Conservation (phyloP, 2,329 filamentous ascomycete species). For the Nemania abortiva region DNA sequence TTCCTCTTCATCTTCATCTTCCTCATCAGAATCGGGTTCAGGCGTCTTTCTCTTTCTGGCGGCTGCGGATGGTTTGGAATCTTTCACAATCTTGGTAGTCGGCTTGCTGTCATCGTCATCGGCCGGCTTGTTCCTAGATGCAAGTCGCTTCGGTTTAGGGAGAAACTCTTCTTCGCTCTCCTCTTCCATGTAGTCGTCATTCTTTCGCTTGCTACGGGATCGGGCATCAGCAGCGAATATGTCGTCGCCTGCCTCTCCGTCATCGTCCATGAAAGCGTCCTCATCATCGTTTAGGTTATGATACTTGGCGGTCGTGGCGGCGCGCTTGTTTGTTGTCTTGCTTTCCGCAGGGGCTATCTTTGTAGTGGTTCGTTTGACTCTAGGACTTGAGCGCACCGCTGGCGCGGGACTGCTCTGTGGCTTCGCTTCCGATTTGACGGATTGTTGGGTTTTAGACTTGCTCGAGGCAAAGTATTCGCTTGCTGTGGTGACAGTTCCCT, state of each 20-base stretch:
- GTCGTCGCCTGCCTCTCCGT: constrained; percentile 80
- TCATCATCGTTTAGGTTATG: constrained; percentile 63
- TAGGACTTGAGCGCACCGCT: constrained; percentile 66
- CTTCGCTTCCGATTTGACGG: constrained; percentile 58
- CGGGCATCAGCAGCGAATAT: constrained; percentile 83
- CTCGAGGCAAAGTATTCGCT: constrained; percentile 68
- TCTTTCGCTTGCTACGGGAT: constrained; percentile 73
- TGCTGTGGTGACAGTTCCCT: constrained; percentile 66
- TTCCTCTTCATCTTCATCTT: constrained; percentile 63
- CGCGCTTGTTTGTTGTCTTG: constrained; percentile 59
- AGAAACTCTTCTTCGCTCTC: constrained; percentile 77
- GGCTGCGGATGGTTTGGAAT: constrained; percentile 48
- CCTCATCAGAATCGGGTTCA: constrained; percentile 66
- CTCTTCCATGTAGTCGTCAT: constrained; percentile 81
- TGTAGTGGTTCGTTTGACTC: constrained; percentile 56
- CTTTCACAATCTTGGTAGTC: constrained; percentile 49
- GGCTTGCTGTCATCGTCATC: constrained; percentile 49
- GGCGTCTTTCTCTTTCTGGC: constrained; percentile 70
- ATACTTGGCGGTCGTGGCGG: constrained; percentile 57
- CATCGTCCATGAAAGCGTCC: constrained; percentile 73
- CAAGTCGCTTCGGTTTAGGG: constrained; percentile 70
- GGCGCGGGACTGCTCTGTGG: constrained; percentile 55
- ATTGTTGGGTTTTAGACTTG: constrained; percentile 57
- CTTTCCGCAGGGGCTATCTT: constrained; percentile 48
- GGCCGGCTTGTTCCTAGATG: constrained; percentile 57